Evolutionary conservation across 805 yeast species (phyloP).

Genomic region (Nakazawaea wickerhamii): DNA sequence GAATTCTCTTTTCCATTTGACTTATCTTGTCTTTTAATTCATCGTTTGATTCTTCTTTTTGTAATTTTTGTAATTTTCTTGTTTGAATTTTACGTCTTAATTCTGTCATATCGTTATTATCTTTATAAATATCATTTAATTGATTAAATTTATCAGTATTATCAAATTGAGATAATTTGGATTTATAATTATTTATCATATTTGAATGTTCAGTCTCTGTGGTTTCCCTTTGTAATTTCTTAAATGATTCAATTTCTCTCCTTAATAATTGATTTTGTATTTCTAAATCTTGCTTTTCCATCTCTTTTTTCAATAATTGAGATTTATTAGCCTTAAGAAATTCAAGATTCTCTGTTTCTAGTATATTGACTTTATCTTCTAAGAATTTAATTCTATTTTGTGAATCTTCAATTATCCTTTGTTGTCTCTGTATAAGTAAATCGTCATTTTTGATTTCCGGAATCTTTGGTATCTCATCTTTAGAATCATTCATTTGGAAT

Average conservation of each 20-base stretch:
- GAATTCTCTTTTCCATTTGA: not conserved
- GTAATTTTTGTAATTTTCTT: not conserved
- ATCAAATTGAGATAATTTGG: not conserved
- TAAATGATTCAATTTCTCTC: conserved; percentile 7
- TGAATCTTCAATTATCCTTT: not conserved
- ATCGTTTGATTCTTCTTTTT: not conserved
- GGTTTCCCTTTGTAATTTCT: not conserved
- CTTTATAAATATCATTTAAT: not conserved
- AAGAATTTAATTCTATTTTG: not conserved
- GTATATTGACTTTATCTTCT: not conserved
- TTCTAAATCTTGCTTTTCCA: conserved; percentile 13
- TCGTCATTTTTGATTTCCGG: not conserved
- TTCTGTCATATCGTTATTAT: not conserved
- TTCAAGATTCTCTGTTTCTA: conserved; percentile 9
- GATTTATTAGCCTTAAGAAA: conserved; percentile 5
- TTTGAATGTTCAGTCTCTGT: not conserved
- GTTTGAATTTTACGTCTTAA: conserved; percentile 4
- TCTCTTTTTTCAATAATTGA: conserved; percentile 7
- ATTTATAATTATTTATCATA: not conserved
- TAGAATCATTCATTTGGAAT: not conserved
- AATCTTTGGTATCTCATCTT: not conserved
- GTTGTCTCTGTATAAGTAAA: not conserved
- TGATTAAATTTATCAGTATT: not conserved
- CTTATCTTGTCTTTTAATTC: not conserved
- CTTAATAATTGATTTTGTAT: conserved; percentile 6